A percentile compares a stretch with the other conserved stretches of the same genome.
Conservation (phyloP, 805 yeast species). For the Cyberlindnera subsufficiens region DNA sequence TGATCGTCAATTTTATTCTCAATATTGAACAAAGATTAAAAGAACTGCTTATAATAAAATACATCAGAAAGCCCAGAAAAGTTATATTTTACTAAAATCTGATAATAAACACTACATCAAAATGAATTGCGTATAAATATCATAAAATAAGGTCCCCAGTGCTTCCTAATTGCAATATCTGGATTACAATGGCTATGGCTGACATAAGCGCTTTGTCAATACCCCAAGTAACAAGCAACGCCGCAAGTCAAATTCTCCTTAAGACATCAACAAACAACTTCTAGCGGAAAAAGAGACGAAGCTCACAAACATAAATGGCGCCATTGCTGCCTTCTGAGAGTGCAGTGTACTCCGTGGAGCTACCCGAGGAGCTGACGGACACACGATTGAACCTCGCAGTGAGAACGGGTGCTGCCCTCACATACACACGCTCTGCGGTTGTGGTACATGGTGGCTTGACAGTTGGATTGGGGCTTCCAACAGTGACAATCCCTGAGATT, state of each 20-base stretch:
- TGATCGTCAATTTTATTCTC: background rate
- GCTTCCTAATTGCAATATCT: background rate
- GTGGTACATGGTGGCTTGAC: conserved; percentile 67
- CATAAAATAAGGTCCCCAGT: no score
- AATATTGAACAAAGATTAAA: no score
- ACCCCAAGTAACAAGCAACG: background rate
- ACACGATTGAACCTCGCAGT: conserved; percentile 49
- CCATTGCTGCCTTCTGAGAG: conserved; percentile 61
- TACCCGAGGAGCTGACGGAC: conserved; percentile 48
- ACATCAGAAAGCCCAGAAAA: no score
- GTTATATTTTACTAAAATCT: no score
- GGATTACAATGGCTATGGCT: background rate
- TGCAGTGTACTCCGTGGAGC: conserved; percentile 47
- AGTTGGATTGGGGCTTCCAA: conserved; percentile 35
- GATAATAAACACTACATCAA: no score
- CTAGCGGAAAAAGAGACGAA: no score
- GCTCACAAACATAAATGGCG: conserved; percentile 36
- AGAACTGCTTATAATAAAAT: no score
- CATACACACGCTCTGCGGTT: conserved; percentile 51
- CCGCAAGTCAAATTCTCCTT: background rate
- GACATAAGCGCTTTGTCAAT: background rate
- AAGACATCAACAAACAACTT: background rate
- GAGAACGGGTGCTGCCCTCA: conserved; percentile 64
- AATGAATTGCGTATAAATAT: no score
- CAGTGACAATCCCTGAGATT: conserved; percentile 10